Base-by-base conservation (phyloP, 1,284 basidiomycete genomes). In the Ceratobasidium sp. region DNA sequence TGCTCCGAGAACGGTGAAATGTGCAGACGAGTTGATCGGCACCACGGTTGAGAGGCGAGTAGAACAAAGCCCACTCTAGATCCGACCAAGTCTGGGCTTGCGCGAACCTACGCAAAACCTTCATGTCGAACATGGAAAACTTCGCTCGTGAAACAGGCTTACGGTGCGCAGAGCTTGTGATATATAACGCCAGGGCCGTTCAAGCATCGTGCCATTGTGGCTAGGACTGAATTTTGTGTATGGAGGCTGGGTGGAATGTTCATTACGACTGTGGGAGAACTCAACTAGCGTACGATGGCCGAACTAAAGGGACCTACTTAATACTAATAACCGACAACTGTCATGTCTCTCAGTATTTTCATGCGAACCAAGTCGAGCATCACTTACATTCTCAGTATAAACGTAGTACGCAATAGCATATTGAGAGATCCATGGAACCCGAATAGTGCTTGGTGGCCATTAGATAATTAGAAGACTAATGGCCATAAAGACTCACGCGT, bases 11-110 rank as follows among this genome's bases (percentile, higher is more conserved):
- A 9, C 46, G 57, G n/a, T 18, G 32, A 5, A 39, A 41, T 10
- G 48, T 12, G 18, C 43, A 21, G 2, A 71, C 58, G 12, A 60
- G 58, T 32, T 61, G 45, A 28, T 71, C 70, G 14, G 46, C 32
- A 9, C 57, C 70, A 2, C 58, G 57, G 18, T 71, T 71, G 5
- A 71, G 58, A 1, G 58, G 70, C 4, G 46, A 71, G 10, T 10
- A 14, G 14, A 5, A 18, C 1, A 61, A 6, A 10, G 58, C 58
- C 4, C 21, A 34, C 30, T 32, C 43, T 12, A 71, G 30, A 12
- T 61, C 46, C 9, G 1, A n/a, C 70, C 70, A 71, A 1, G 57
- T 28, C 26, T 41, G 26, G 23, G 57, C 46, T 10, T 48, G 21
- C 0, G 34, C 36, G 45, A 71, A 61, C n/a, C 70, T 71, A 30